A percentile compares a stretch with the other conserved stretches of the same genome.
Evolutionary conservation across 768 basidiomycete species (phyloP).

Genomic region (Dacryopinax primogenitus): DNA sequence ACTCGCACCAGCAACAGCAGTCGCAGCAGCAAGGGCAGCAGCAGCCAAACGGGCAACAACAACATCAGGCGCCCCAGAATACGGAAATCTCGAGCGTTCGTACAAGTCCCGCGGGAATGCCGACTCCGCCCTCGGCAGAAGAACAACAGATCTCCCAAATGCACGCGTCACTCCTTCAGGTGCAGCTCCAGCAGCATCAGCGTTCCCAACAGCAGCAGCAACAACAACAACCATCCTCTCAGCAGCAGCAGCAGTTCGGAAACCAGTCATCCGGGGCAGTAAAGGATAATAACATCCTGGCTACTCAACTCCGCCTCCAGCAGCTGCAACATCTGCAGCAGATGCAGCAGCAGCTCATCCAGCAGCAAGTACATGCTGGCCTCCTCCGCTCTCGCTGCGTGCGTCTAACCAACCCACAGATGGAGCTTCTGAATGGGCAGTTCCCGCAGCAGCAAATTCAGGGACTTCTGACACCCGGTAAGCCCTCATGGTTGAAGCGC

Average conservation of each 20-base stretch:
- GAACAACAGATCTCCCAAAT: background rate
- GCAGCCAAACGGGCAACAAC: background rate
- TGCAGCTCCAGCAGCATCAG: background rate
- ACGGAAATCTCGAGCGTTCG: background rate
- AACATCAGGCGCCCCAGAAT: background rate
- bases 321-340: conserved; percentile 68
- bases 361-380: conserved; percentile 57
- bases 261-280: conserved; percentile 13
- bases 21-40: background rate
- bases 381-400: background rate
- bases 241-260: conserved; percentile 10
- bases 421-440: conserved; percentile 51
- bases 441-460: conserved; percentile 26
- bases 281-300: conserved; percentile 18
- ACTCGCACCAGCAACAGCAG: conserved; percentile 10
- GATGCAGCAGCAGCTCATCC: conserved; percentile 72
- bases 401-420: conserved; percentile 30
- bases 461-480: conserved; percentile 59
- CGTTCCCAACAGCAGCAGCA: background rate
- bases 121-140: background rate
- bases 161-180: background rate
- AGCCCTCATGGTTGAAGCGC: too few species aligned
- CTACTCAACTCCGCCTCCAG: conserved; percentile 52
- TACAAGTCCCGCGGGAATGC: background rate
- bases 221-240: conserved; percentile 6